Percentiles rank a stretch among this genome's conserved stretches.
These are phyloP conservation scores for Cladophialophora psammophila DNA, from an alignment of 2,329 filamentous ascomycete species.

Conservation along the genomic window DNA sequence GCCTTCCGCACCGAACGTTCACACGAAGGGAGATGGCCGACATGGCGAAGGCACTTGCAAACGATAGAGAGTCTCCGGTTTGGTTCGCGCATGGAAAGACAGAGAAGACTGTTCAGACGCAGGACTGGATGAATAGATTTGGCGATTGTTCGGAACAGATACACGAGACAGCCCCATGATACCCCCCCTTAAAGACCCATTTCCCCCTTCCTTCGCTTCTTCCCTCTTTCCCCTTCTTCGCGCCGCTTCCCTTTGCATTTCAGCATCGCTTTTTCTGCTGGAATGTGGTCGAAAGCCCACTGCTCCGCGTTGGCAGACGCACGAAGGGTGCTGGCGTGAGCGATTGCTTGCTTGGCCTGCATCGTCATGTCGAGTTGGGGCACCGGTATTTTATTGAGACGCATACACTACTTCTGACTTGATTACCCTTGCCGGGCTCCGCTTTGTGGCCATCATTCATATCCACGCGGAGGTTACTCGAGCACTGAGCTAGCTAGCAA, in stretches of 20 bases:
- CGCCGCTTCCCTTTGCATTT: background rate
- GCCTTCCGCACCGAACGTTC: background rate
- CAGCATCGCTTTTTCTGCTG: background rate
- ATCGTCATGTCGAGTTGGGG: background rate
- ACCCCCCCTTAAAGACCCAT: conserved; percentile 14
- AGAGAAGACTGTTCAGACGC: conserved; percentile 7
- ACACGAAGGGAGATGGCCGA: background rate
- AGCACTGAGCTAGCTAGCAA: background rate
- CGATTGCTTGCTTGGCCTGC: background rate
- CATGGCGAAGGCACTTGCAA: background rate
- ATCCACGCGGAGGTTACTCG: background rate
- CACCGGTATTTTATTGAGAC: background rate
- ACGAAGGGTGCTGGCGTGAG: background rate
- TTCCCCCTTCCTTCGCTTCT: background rate
- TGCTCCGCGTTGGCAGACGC: background rate
- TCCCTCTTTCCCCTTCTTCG: conserved; percentile 4
- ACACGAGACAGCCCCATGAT: conserved; percentile 24
- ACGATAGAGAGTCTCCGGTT: background rate
- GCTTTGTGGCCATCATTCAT: background rate
- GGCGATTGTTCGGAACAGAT: conserved; percentile 18
- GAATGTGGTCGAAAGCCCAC: background rate
- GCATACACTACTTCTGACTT: background rate
- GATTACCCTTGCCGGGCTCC: background rate
- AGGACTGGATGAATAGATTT: conserved; percentile 14
- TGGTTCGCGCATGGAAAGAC: conserved; percentile 1